Percentiles rank a stretch among this genome's conserved stretches.
Conservation (phyloP, 2,329 filamentous ascomycete species). For the Fusarium veterinarium region DNA sequence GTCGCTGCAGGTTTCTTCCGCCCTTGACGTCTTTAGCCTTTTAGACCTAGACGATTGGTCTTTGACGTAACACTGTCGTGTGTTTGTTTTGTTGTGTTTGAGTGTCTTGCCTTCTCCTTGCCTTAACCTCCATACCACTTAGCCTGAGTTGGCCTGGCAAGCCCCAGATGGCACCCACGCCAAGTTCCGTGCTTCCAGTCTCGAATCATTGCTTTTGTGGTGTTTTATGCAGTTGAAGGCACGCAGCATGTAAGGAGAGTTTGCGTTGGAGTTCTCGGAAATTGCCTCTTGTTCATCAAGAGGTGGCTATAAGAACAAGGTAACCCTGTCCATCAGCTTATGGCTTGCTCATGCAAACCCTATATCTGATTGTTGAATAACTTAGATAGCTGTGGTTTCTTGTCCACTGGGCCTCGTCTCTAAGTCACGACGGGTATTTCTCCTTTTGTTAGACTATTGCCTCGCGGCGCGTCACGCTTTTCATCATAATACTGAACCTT, state of each 20-base stretch:
- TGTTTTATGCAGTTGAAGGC: constrained; percentile 21
- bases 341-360: constrained; percentile 18
- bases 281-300: constrained; percentile 6
- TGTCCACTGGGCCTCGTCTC: constrained; percentile 13
- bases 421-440: neutral
- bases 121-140: constrained; percentile 41
- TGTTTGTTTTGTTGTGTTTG: constrained; percentile 33
- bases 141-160: constrained; percentile 39
- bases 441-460: constrained; percentile 34
- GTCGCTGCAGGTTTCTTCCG: constrained; percentile 40
- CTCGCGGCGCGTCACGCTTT: constrained; percentile 19
- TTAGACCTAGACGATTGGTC: constrained; percentile 24
- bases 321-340: constrained; percentile 19
- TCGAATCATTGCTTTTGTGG: constrained; percentile 32
- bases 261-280: constrained; percentile 15
- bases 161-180: constrained; percentile 25
- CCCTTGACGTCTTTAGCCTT: constrained; percentile 33
- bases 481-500: constrained; percentile 5
- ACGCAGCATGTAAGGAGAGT: constrained; percentile 36
- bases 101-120: constrained; percentile 44
- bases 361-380: constrained; percentile 11
- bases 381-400: neutral
- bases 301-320: constrained; percentile 34
- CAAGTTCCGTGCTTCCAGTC: constrained; percentile 28
- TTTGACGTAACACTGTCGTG: constrained; percentile 14